Base-by-base conservation (phyloP, 2,329 filamentous ascomycete genomes). In the Penicillium sp. region DNA sequence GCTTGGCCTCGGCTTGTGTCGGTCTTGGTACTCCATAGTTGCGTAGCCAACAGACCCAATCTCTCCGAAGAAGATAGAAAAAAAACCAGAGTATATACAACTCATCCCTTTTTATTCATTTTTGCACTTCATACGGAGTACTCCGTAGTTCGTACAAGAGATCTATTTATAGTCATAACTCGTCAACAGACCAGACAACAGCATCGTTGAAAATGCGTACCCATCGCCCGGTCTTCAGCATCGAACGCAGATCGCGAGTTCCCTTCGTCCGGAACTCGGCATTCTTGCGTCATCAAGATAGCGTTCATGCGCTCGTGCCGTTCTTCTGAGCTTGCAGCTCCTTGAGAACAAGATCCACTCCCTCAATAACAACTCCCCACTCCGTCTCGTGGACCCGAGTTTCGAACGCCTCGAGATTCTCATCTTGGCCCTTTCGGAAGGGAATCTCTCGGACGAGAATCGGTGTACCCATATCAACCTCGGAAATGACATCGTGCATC, bases 401-500 rank as follows among this genome's bases (percentile, higher is more conserved):
- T 73, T 91, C 82, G 27, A 96, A 79, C 46, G 82, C 81, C 32
- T 85, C 81, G 52, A 93, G 66, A 22, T 78, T 80, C 66, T 90
- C 86, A 34, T 84, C 85, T 45, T 83, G 79, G 0, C 75, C 77
- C 55, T 81, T 81, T 60, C 82, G 85, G 56, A 83, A 75, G 52
- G 84, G 79, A 22, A 96, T 83, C 73, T 92, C 87, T 59, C 80
- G 73, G 2, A 87, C 82, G 56, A 92, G 67, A 63, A 96, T 88
- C 9, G 89, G 87, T 59, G 83, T 79, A 2, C 92, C 92, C 66
- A 88, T 83, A 75, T 96, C 92, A 50, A 96, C 90, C 70, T 93
- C 85, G 8, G 77, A 79, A 57, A 89, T 86, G 44, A 96, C 91
- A 73, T 92, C 88, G 75, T 96, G 92, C 14, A 91, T 85, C 92